Conservation (phyloP, 2,329 filamentous ascomycete genomes). For the Sporothrix euskadiensis region DNA sequence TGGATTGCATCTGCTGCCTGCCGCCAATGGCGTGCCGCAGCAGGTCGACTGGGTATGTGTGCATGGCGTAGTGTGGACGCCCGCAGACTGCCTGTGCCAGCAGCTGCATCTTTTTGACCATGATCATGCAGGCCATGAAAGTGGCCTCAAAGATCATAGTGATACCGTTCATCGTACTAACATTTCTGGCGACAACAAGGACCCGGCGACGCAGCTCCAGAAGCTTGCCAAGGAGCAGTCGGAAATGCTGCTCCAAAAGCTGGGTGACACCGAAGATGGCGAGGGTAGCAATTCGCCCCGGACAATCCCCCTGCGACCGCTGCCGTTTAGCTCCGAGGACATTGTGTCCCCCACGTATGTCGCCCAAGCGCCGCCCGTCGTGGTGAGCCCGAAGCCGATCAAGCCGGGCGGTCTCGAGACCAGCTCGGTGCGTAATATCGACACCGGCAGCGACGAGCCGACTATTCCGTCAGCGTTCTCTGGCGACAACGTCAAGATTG, state of each 20-base stretch:
- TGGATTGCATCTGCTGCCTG: slow-evolving; percentile 61
- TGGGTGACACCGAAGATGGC: slow-evolving; percentile 40
- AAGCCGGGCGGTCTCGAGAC: slow-evolving; percentile 37
- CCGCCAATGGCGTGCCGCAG: slow-evolving; percentile 78
- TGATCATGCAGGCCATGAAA: not conserved
- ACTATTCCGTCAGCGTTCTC: not conserved
- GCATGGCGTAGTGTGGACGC: slow-evolving; percentile 53
- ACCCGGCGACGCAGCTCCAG: slow-evolving; percentile 69
- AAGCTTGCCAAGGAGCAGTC: slow-evolving; percentile 68
- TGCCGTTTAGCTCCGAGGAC: slow-evolving; percentile 57
- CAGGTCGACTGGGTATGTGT: slow-evolving; percentile 94
- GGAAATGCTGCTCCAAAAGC: slow-evolving; percentile 58
- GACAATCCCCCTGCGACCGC: slow-evolving; percentile 49
- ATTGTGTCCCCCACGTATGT: slow-evolving; percentile 49
- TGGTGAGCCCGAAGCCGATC: slow-evolving; percentile 43
- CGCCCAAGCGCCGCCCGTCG: slow-evolving; percentile 40
- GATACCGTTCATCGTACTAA: slow-evolving; percentile 45
- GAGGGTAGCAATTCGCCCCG: slow-evolving; percentile 28
- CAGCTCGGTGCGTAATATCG: slow-evolving; percentile 35
- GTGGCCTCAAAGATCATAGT: not conserved
- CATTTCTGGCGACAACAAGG: slow-evolving; percentile 56
- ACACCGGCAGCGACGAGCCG: slow-evolving; percentile 26
- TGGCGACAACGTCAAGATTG: slow-evolving; percentile 36
- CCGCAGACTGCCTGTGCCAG: slow-evolving; percentile 57
- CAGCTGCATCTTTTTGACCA: slow-evolving; percentile 35